Evolutionary conservation across 2,329 filamentous ascomycete genomes (phyloP).

Genomic region (Penicillium sp.): DNA sequence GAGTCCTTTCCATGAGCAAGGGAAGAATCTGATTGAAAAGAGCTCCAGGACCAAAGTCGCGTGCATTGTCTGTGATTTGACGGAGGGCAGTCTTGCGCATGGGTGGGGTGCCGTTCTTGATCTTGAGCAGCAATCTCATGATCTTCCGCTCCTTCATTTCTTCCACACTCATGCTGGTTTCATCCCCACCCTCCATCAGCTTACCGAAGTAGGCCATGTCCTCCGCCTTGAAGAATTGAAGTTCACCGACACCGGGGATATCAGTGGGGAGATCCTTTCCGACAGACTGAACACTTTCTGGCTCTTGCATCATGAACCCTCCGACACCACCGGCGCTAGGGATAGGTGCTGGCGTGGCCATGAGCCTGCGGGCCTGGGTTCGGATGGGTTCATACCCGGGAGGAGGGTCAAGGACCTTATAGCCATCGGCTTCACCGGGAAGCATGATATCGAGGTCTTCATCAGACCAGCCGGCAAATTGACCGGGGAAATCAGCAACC

Average conservation of each 20-base stretch:
- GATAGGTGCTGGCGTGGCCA: constrained; percentile 67
- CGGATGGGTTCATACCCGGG: constrained; percentile 86
- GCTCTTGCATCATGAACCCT: constrained; percentile 97
- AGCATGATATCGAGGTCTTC: constrained; percentile 92
- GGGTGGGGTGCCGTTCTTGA: constrained; percentile 97
- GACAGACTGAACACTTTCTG: constrained; percentile 75
- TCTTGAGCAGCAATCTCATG: constrained; percentile 92
- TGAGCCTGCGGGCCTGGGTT: constrained; percentile 70
- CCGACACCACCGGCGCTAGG: constrained; percentile 58
- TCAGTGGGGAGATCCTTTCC: constrained; percentile 92
- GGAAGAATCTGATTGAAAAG: constrained; percentile 98
- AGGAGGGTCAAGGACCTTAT: constrained; percentile 85
- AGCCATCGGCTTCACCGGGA: constrained; percentile 70
- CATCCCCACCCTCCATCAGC: constrained; percentile 88
- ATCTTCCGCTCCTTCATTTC: constrained; percentile 98
- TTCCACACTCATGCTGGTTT: constrained; percentile 87
- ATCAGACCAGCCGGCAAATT: constrained; percentile 81
- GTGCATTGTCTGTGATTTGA: constrained; percentile 95
- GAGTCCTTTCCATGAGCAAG: constrained; percentile 93
- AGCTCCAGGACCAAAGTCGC: constrained; percentile 88
- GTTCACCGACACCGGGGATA: constrained; percentile 90
- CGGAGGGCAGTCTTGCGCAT: constrained; percentile 98
- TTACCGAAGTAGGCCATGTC: constrained; percentile 99
- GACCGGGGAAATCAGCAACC: constrained; percentile 69
- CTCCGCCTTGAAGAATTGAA: constrained; percentile 97